Evolutionary conservation across 2,329 filamentous ascomycete genomes (phyloP), one percentile per base, ranked within the genome.

Genomic region (Paramyrothecium sp.): DNA sequence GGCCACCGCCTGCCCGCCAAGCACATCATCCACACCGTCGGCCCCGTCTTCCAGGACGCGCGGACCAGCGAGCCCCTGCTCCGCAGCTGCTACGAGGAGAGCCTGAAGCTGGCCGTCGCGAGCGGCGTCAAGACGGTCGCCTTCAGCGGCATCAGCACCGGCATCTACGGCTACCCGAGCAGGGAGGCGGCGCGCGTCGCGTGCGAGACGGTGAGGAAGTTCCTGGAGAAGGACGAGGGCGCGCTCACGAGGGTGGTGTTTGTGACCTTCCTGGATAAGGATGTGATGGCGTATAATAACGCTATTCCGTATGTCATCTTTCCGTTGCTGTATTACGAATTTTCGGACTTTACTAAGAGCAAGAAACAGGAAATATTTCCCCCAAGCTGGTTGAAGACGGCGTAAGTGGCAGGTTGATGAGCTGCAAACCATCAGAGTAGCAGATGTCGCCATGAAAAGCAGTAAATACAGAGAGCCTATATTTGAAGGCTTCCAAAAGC

Each of bases 1-100:
- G 94, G 87, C 10, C 92, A 95, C 73, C 67, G 85, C 0, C 78
- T 98, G 22, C 92, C 92, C 0, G 89, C 87, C 66, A 81, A 84
- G 57, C 87, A 90, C 62, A 84, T 98, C 63, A 96, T 98, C 56
- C 95, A 98, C 72, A 86, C 95, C 19, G 94, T 97, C 3, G 95
- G 95, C 0, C 95, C 95, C 0, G 74, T 96, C 30, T 97, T 93
- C 73, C 13, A 44, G 38, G 38, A 19, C n/a, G 13, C n/a, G 12
- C 63, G 76, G 54, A 63, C 65, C 1, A 46, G 7, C 13, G 70
- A 81, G 75, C 58, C 73, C 69, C 62, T 89, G 48, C 74, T 89
- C 22, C 69, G 71, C 17, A 73, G 75, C 53, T 88, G 92, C 75
- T 99, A 99, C 71, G 78, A 77, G 8, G 84, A 77, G 47, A 89